These are phyloP conservation scores for Saccharomyces hybrid DNA, from an alignment of 1,139 yeast species.

Conservation along the genomic window DNA sequence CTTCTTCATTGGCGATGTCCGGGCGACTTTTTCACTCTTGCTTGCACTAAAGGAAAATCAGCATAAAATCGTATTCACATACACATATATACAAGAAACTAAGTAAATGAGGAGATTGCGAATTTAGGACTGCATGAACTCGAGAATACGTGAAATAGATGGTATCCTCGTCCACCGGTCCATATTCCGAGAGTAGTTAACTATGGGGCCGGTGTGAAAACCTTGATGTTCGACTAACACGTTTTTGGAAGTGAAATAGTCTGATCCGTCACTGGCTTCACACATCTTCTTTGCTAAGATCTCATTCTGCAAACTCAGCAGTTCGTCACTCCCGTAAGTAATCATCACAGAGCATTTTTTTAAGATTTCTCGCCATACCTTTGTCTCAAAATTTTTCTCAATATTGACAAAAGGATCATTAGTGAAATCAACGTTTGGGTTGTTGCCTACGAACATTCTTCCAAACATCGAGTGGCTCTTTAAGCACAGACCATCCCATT, in stretches of 20 bases:
- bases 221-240: conserved; percentile 12
- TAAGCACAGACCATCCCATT: conserved; percentile 13
- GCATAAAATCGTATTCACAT: background rate
- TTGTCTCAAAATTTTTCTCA: conserved; percentile 15
- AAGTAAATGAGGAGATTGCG: background rate
- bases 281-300: conserved; percentile 12
- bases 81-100: background rate
- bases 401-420: conserved; percentile 16
- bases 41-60: background rate
- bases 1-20: background rate
- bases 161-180: conserved; percentile 5
- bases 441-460: conserved; percentile 4
- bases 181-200: conserved; percentile 1
- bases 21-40: background rate
- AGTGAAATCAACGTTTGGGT: background rate
- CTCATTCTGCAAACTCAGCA: conserved; percentile 15
- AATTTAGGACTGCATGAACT: conserved; percentile 1
- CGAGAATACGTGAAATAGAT: conserved; percentile 2
- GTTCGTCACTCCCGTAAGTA: conserved; percentile 21
- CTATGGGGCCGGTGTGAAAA: conserved; percentile 17
- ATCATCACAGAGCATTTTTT: conserved; percentile 11
- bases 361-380: conserved; percentile 15
- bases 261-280: background rate
- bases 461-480: conserved; percentile 14
- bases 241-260: conserved; percentile 1